Evolutionary conservation across 176 grass and related monocot species (phyloP).

Genomic region (Eragrostis nindensis): DNA sequence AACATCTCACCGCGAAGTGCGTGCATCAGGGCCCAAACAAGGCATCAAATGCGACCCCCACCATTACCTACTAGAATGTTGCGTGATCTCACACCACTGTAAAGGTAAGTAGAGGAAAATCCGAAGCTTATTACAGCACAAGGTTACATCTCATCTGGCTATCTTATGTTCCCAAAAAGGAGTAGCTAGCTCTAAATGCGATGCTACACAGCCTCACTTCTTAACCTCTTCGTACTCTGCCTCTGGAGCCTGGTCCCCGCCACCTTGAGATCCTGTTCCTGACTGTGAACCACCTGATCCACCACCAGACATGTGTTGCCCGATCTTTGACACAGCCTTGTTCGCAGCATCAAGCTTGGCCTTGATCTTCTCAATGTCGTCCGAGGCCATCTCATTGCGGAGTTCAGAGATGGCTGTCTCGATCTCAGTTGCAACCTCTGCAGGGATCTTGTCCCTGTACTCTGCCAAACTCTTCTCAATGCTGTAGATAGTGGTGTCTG

Average conservation of each 20-base stretch:
- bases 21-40: not conserved
- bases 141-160: slow-evolving; percentile 39
- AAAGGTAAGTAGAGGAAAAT: not conserved
- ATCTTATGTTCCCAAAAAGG: slow-evolving; percentile 7
- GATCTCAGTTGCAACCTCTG: slow-evolving; percentile 65
- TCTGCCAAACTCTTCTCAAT: slow-evolving; percentile 73
- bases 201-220: slow-evolving; percentile 20
- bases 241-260: slow-evolving; percentile 51
- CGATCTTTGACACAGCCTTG: slow-evolving; percentile 79
- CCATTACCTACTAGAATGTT: not conserved
- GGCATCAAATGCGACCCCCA: not conserved
- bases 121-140: slow-evolving; percentile 54
- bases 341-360: slow-evolving; percentile 69
- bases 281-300: slow-evolving; percentile 43
- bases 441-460: slow-evolving; percentile 75
- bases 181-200: slow-evolving; percentile 26
- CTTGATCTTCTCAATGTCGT: slow-evolving; percentile 63
- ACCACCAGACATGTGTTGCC: slow-evolving; percentile 69
- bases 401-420: slow-evolving; percentile 67
- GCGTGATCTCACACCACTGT: slow-evolving; percentile 16
- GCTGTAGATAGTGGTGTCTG: slow-evolving; percentile 75
- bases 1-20: not conserved
- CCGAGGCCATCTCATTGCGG: slow-evolving; percentile 65
- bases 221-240: slow-evolving; percentile 69
- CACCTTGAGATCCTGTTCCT: slow-evolving; percentile 50